phyloP scores from a whole-genome alignment of 169 alveolate species.

The Cyclospora cayetanensis region DNA sequence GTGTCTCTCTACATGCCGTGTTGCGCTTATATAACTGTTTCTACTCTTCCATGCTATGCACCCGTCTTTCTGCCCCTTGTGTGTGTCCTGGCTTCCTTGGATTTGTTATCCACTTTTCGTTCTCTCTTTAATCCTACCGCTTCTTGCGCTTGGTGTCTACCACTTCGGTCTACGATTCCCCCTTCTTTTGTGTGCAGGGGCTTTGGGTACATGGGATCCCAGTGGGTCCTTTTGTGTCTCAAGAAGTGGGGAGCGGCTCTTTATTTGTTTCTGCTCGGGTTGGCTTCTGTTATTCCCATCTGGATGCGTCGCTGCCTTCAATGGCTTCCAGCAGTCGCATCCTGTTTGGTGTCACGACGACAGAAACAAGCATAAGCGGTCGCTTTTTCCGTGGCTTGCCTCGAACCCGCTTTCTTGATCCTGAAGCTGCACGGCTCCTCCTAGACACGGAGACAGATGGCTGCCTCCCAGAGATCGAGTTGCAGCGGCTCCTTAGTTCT shows the following conservation, averaged over 20 bases:
- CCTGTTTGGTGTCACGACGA: constrained; percentile 84
- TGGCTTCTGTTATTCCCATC: constrained; percentile 46
- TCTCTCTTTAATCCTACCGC: no score
- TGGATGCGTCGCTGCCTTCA: neutral
- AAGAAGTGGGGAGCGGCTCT: constrained; percentile 90
- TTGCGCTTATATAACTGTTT: no score
- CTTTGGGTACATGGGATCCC: constrained; percentile 92
- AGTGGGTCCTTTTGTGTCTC: constrained; percentile 90
- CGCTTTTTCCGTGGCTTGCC: constrained; percentile 89
- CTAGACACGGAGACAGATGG: neutral
- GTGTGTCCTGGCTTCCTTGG: no score
- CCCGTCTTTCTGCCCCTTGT: neutral
- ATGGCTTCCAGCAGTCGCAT: constrained; percentile 54
- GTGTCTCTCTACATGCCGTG: no score
- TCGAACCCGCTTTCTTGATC: constrained; percentile 81
- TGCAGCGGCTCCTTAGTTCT: neutral
- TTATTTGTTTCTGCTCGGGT: constrained; percentile 82
- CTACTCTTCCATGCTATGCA: neutral
- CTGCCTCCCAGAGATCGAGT: neutral
- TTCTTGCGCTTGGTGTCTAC: no score
- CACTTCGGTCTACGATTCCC: no score
- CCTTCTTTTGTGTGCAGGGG: constrained; percentile 76
- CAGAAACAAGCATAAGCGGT: constrained; percentile 91
- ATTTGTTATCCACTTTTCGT: no score
- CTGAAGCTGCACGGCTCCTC: constrained; percentile 70